These are phyloP conservation scores for Diplodia scrobiculata DNA, from an alignment of 2,329 filamentous ascomycete genomes.

Conservation along the genomic window DNA sequence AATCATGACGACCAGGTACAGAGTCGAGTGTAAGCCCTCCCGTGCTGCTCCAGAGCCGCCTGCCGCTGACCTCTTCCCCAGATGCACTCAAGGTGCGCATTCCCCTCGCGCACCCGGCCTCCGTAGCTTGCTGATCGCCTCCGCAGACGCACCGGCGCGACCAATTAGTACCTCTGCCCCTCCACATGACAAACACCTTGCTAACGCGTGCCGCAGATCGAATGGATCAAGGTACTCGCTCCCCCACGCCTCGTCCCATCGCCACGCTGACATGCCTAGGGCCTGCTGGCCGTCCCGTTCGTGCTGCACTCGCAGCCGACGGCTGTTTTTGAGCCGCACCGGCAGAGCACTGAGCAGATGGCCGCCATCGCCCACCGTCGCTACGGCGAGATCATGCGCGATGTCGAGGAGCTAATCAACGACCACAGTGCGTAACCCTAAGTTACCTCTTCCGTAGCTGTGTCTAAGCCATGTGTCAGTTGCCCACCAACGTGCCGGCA, in stretches of 20 bases:
- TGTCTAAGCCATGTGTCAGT: conserved; percentile 53
- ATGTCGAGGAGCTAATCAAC: conserved; percentile 87
- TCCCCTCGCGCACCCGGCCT: background rate
- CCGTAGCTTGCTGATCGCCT: conserved; percentile 28
- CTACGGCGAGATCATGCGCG: conserved; percentile 92
- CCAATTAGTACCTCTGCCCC: conserved; percentile 71
- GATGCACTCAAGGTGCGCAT: conserved; percentile 64
- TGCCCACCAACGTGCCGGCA: conserved; percentile 66
- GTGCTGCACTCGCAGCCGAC: conserved; percentile 95
- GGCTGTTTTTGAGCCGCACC: conserved; percentile 73
- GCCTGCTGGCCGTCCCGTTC: conserved; percentile 86
- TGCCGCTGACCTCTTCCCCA: conserved; percentile 38
- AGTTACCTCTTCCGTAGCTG: background rate
- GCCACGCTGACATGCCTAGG: conserved; percentile 33
- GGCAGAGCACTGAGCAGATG: conserved; percentile 67
- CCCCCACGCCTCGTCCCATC: background rate
- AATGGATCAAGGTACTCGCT: conserved; percentile 83
- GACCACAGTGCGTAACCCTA: conserved; percentile 72
- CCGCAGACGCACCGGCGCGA: conserved; percentile 82
- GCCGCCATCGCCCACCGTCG: conserved; percentile 79
- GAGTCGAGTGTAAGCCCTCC: conserved; percentile 45
- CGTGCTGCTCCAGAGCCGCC: background rate
- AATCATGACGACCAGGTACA: conserved; percentile 47
- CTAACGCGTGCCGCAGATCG: conserved; percentile 52
- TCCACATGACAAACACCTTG: background rate